These are phyloP conservation scores for Macrophomina phaseolina DNA, from an alignment of 2,329 filamentous ascomycete species.

Conservation along the genomic window DNA sequence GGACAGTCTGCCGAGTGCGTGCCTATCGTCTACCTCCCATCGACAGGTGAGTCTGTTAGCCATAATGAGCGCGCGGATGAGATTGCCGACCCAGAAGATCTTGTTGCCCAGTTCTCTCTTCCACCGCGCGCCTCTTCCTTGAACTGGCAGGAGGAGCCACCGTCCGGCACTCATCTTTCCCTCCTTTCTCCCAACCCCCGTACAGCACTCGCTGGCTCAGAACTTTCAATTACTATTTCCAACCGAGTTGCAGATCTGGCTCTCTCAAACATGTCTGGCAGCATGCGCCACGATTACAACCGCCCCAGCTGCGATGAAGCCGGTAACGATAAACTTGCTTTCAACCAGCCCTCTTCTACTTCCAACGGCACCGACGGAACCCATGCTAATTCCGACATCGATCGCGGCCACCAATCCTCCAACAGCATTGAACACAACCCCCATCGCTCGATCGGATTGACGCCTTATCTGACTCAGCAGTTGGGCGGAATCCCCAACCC, in stretches of 20 bases:
- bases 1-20: not conserved
- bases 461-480: constrained; percentile 27
- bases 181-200: not conserved
- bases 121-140: constrained; percentile 9
- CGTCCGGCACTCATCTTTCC: constrained; percentile 6
- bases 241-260: not conserved
- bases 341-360: not conserved
- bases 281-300: not conserved
- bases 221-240: constrained; percentile 7
- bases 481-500: not conserved
- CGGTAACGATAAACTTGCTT: not conserved
- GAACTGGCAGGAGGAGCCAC: constrained; percentile 12
- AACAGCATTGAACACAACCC: not conserved
- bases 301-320: not conserved
- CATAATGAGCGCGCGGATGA: not conserved
- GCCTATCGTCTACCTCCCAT: constrained; percentile 6
- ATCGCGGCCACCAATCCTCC: not conserved
- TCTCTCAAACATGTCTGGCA: not conserved
- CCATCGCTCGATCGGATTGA: constrained; percentile 17
- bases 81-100: not conserved
- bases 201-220: not conserved
- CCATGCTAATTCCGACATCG: not conserved
- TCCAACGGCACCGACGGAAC: not conserved
- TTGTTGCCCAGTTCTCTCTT: not conserved
- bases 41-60: not conserved